Base-by-base conservation (phyloP, 495 filamentous ascomycete species). In the Polyplosphaeria fusca region DNA sequence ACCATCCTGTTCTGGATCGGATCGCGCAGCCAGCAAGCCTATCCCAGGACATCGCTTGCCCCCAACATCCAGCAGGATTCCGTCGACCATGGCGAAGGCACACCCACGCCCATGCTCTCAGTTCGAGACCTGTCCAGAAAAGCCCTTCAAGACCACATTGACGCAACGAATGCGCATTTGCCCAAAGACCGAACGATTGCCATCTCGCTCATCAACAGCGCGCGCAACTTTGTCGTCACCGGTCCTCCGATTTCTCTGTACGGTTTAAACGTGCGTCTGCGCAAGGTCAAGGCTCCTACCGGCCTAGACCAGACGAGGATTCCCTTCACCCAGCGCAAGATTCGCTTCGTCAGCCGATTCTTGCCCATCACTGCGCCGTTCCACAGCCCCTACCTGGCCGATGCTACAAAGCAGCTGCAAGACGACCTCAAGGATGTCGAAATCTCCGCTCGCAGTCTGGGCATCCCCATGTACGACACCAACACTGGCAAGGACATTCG, bases 1-100 rank as follows among this genome's bases (percentile, higher is more conserved):
- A 94, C 86, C 5, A 86, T 94, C 55, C 86, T 99, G n/a, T 99
- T 99, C 77, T 99, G 93, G 94, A 97, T 99, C 61, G 94, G 94
- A 60, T 82, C 91, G n/a, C 88, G 94, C 61, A 96, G 92, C 70
- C 94, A 99, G 68, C 94, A 99, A 69, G 91, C 90, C 0, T 99
- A 95, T 66, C 94, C 94, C 41, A 83, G 84, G 47, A 97, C 94
- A 1, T 96, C 94, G 1, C 77, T 99, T 48, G 86, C 91, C n/a
- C 94, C 94, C 0, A 83, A 81, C 1, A 86, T 89, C 58, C 79
- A 96, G n/a, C 91, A 92, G 68, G 94, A 99, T 67, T 95, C 93
- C 0, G 79, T 89, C 52, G 91, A 96, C 66, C 85, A 91, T 73
- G 91, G 93, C 5, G 94, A 99, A 70, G 94, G 94, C 19, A 80